phyloP scores from a whole-genome alignment of 768 basidiomycete genomes.

The Pulveroboletus sp. region DNA sequence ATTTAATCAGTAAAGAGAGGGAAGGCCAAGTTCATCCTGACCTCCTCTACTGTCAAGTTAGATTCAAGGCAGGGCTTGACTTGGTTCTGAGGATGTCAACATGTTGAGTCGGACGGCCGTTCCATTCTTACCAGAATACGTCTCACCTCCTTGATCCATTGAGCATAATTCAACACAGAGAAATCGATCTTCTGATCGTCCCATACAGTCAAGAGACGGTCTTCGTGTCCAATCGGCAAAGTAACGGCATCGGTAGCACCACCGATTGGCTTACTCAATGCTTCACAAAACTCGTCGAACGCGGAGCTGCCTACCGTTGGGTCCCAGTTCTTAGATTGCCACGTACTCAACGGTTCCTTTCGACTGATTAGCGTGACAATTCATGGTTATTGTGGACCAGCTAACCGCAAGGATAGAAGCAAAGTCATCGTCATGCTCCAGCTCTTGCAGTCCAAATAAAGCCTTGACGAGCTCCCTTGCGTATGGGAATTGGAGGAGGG shows the following conservation, averaged over 20 bases:
- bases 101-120: background rate
- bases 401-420: constrained; percentile 60
- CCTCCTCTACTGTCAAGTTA: constrained; percentile 46
- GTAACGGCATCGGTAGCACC: constrained; percentile 29
- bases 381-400: constrained; percentile 15
- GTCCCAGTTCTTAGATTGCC: constrained; percentile 91
- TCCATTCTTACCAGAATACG: background rate
- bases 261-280: constrained; percentile 44
- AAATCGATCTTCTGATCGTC: constrained; percentile 51
- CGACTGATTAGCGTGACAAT: background rate
- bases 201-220: constrained; percentile 44
- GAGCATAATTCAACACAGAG: constrained; percentile 66
- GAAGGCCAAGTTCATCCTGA: constrained; percentile 21
- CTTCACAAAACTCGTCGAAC: constrained; percentile 67
- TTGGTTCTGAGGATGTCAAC: constrained; percentile 35
- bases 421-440: constrained; percentile 77
- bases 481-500: constrained; percentile 45
- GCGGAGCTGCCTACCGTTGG: constrained; percentile 53
- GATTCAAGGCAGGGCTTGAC: constrained; percentile 53
- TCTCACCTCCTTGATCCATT: constrained; percentile 66
- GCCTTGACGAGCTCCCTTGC: constrained; percentile 55
- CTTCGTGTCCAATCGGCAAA: constrained; percentile 45
- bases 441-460: constrained; percentile 66
- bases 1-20: background rate
- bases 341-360: constrained; percentile 58